Percentiles rank a stretch among this genome's conserved stretches.
These are phyloP conservation scores for Tetracladium maxilliforme DNA, from an alignment of 2,329 filamentous ascomycete species.

Conservation along the genomic window DNA sequence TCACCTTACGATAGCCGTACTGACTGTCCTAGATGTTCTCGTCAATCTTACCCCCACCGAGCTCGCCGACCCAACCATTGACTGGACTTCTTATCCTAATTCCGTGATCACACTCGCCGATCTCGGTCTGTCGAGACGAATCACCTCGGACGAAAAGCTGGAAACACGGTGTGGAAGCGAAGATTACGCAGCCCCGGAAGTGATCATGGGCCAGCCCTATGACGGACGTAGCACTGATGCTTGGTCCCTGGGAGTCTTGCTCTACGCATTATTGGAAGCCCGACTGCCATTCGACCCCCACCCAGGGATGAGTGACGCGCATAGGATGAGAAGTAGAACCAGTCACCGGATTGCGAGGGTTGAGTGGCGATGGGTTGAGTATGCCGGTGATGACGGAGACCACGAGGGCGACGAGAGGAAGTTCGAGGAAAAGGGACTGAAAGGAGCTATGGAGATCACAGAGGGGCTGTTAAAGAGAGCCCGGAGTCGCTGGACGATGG, in stretches of 20 bases:
- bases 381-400: conserved; percentile 70
- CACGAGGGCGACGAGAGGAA: conserved; percentile 55
- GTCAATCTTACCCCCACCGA: conserved; percentile 65
- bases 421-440: conserved; percentile 48
- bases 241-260: conserved; percentile 85
- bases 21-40: too few relatives aligned
- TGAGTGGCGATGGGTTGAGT: conserved; percentile 91
- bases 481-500: conserved; percentile 60
- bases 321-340: conserved; percentile 64
- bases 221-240: conserved; percentile 85
- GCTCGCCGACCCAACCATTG: conserved; percentile 43
- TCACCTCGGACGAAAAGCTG: conserved; percentile 76
- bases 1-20: conserved; percentile 26
- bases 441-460: conserved; percentile 67
- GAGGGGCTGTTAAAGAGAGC: conserved; percentile 76
- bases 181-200: conserved; percentile 93
- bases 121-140: conserved; percentile 73
- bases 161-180: conserved; percentile 90
- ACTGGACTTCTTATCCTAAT: conserved; percentile 66
- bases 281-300: conserved; percentile 84
- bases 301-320: conserved; percentile 58
- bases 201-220: conserved; percentile 89
- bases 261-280: conserved; percentile 90
- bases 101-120: conserved; percentile 84
- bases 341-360: conserved; percentile 90